These are phyloP conservation scores for Delitschia confertaspora DNA, from an alignment of 495 filamentous ascomycete species.

Conservation along the genomic window DNA sequence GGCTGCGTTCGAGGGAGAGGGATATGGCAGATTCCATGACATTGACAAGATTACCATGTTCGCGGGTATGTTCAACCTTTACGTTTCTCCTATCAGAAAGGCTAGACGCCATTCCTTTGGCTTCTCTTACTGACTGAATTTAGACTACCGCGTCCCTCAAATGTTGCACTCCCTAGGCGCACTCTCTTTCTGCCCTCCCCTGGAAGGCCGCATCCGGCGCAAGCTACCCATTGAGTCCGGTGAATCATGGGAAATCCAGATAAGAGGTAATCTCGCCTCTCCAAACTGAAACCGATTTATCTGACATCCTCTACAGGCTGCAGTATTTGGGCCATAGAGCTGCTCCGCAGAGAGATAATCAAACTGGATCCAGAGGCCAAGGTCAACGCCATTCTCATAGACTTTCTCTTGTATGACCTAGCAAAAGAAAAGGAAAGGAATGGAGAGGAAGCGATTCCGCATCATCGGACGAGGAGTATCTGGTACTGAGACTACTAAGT, in stretches of 20 bases:
- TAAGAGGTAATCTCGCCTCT: conserved; percentile 51
- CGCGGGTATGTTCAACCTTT: conserved; percentile 46
- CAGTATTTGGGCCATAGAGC: conserved; percentile 89
- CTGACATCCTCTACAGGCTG: conserved; percentile 41
- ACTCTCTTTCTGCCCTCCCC: conserved; percentile 68
- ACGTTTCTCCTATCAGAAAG: neutral
- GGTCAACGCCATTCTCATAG: conserved; percentile 86
- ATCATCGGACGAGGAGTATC: conserved; percentile 88
- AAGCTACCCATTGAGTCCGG: conserved; percentile 59
- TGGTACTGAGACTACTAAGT: conserved; percentile 61
- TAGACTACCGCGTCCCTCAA: conserved; percentile 93
- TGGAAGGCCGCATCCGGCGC: conserved; percentile 58
- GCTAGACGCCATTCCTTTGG: neutral
- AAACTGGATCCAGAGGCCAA: conserved; percentile 56
- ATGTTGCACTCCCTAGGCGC: conserved; percentile 80
- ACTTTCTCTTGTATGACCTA: conserved; percentile 93
- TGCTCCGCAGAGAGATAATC: conserved; percentile 76
- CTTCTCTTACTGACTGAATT: conserved; percentile 5
- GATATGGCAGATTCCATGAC: conserved; percentile 77
- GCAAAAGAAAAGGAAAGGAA: conserved; percentile 70
- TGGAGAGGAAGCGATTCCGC: conserved; percentile 52
- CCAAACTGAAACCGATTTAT: neutral
- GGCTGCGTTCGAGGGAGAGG: conserved; percentile 80
- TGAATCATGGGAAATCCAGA: conserved; percentile 73
- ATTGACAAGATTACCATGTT: conserved; percentile 97